Conservation (phyloP, 495 filamentous ascomycete species). For the Hypoxylon rickii region DNA sequence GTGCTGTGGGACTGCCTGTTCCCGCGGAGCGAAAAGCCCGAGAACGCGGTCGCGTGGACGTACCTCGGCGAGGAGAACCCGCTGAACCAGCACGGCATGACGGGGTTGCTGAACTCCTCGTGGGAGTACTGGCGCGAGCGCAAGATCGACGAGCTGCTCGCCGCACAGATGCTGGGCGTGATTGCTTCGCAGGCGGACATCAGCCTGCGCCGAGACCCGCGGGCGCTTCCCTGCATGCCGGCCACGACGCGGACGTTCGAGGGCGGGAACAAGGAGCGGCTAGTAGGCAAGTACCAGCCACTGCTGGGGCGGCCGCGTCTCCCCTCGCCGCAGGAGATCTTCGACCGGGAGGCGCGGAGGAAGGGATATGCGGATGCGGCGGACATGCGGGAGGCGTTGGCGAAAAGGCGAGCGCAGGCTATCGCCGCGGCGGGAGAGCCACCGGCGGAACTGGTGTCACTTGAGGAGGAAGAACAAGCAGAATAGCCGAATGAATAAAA, state of each 20-base stretch:
- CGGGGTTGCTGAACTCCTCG: conserved; percentile 70
- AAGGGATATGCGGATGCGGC: conserved; percentile 62
- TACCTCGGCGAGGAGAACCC: conserved; percentile 66
- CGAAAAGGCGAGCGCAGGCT: conserved; percentile 33
- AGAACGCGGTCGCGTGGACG: conserved; percentile 75
- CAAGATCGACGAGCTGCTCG: conserved; percentile 88
- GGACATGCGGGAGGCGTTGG: conserved; percentile 47
- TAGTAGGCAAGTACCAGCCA: conserved; percentile 70
- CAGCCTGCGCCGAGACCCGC: conserved; percentile 13
- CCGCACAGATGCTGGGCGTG: conserved; percentile 66
- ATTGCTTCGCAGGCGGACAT: conserved; percentile 58
- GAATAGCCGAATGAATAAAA: too few species aligned
- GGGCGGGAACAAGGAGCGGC: conserved; percentile 64
- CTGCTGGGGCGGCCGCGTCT: conserved; percentile 67
- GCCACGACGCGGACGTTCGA: conserved; percentile 66
- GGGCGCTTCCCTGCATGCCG: conserved; percentile 29
- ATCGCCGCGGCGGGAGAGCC: not conserved
- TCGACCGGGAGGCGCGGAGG: conserved; percentile 73
- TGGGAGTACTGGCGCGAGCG: conserved; percentile 82
- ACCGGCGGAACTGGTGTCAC: conserved; percentile 8
- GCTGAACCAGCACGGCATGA: conserved; percentile 57
- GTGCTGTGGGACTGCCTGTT: conserved; percentile 97
- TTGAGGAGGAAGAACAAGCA: not conserved
- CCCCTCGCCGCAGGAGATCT: conserved; percentile 70
- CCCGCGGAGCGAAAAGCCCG: conserved; percentile 53